These are phyloP conservation scores for Rubia balearica DNA, from an alignment of 305 asterid species.

Conservation along the genomic window DNA sequence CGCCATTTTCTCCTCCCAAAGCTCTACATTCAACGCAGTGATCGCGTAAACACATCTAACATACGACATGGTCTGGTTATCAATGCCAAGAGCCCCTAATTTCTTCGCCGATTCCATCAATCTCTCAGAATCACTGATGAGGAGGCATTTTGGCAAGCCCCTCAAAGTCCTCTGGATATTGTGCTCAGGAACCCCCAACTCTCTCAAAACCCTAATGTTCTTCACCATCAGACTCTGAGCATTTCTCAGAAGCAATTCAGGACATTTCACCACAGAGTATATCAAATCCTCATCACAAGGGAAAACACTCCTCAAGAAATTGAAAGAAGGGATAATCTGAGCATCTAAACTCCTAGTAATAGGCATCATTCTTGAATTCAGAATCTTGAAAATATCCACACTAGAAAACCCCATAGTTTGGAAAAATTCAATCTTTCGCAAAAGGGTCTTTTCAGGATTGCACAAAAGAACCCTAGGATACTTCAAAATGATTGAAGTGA, in stretches of 20 bases:
- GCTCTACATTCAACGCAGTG: slow-evolving; percentile 7
- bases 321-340: slow-evolving; percentile 16
- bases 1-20: slow-evolving; percentile 26
- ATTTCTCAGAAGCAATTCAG: slow-evolving; percentile 5
- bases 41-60: slow-evolving; percentile 12
- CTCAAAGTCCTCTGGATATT: slow-evolving; percentile 7
- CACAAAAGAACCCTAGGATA: slow-evolving; percentile 13
- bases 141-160: slow-evolving; percentile 11
- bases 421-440: slow-evolving; percentile 25
- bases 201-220: slow-evolving; percentile 14
- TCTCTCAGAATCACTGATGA: neutral
- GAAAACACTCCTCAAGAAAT: neutral
- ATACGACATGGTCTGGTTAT: slow-evolving; percentile 13
- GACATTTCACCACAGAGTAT: slow-evolving; percentile 7
- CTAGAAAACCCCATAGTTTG: slow-evolving; percentile 13
- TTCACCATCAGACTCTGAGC: slow-evolving; percentile 3
- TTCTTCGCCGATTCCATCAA: slow-evolving; percentile 18
- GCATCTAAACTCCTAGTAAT: slow-evolving; percentile 7
- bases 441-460: slow-evolving; percentile 19
- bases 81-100: slow-evolving; percentile 20
- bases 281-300: slow-evolving; percentile 4
- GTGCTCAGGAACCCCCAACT: slow-evolving; percentile 20
- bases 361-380: slow-evolving; percentile 6
- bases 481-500: slow-evolving; percentile 9
- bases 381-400: slow-evolving; percentile 5